Evolutionary conservation across 2,329 filamentous ascomycete genomes (phyloP).

Genomic region (Sphaerulina musiva): DNA sequence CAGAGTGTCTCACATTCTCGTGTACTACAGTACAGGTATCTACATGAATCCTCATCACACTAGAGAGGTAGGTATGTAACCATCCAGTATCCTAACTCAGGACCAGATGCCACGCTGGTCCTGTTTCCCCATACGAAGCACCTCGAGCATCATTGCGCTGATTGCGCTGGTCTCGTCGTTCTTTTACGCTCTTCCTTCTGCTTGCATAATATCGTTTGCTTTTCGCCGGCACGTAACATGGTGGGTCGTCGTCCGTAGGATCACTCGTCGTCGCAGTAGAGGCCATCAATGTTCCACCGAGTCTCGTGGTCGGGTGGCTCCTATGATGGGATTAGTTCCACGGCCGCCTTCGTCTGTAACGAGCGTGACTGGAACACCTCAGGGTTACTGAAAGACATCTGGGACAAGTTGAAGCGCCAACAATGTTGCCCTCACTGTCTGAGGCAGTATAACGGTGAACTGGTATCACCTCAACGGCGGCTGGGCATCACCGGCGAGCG

Average conservation of each 20-base stretch:
- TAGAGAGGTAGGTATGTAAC: background rate
- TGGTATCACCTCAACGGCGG: constrained; percentile 12
- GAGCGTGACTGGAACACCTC: constrained; percentile 5
- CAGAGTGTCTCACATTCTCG: background rate
- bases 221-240: constrained; percentile 5
- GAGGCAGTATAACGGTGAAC: constrained; percentile 8
- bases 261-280: background rate
- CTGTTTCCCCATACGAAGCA: constrained; percentile 6
- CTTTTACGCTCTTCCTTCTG: constrained; percentile 6
- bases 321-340: constrained; percentile 3
- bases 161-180: constrained; percentile 4
- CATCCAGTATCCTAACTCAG: constrained; percentile 5
- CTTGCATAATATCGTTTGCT: constrained; percentile 9
- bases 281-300: background rate
- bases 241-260: background rate
- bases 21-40: background rate
- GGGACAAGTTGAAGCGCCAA: background rate
- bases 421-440: constrained; percentile 2
- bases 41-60: background rate
- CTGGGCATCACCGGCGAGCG: constrained; percentile 9
- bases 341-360: background rate
- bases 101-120: constrained; percentile 8
- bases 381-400: background rate
- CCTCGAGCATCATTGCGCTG: background rate
- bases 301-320: background rate